Conservation (phyloP, 164 flowering plant species). For the Vitis labrusca region DNA sequence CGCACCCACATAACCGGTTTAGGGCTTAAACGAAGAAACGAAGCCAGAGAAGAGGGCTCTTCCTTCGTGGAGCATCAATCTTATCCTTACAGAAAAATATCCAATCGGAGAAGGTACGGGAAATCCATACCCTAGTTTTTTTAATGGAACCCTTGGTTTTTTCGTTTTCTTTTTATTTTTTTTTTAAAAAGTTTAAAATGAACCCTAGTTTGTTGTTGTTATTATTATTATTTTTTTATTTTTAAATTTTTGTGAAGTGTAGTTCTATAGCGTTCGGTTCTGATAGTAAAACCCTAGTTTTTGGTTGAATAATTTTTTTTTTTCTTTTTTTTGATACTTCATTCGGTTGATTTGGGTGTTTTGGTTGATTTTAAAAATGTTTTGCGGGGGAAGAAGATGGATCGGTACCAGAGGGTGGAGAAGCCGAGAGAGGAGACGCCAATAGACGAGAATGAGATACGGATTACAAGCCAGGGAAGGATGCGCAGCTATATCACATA, state of each 20-base stretch:
- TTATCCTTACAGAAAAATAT: conserved; percentile 9
- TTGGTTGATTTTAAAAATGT: neutral
- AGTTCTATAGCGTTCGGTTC: neutral
- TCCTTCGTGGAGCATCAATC: conserved; percentile 10
- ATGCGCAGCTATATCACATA: conserved; percentile 85
- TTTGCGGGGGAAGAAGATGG: conserved; percentile 44
- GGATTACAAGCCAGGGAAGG: conserved; percentile 82
- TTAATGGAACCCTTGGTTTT: too few species aligned
- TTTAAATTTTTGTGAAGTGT: too few species aligned
- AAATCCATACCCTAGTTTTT: too few species aligned
- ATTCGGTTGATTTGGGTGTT: neutral
- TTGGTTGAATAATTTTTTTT: neutral
- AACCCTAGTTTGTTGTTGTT: too few species aligned
- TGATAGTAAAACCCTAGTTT: neutral
- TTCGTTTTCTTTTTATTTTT: too few species aligned
- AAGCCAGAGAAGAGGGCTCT: conserved; percentile 60
- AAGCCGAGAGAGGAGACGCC: conserved; percentile 73
- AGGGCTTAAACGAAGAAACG: conserved; percentile 56
- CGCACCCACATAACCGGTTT: conserved; percentile 11
- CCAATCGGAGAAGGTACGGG: neutral
- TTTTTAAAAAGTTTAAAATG: too few species aligned
- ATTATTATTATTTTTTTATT: too few species aligned
- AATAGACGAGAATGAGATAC: conserved; percentile 80
- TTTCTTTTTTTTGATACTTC: neutral
- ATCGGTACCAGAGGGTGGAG: conserved; percentile 90